Percentiles rank a stretch among this genome's conserved stretches.
Conservation (phyloP, 345 rosid species). For the Heritiera littoralis region DNA sequence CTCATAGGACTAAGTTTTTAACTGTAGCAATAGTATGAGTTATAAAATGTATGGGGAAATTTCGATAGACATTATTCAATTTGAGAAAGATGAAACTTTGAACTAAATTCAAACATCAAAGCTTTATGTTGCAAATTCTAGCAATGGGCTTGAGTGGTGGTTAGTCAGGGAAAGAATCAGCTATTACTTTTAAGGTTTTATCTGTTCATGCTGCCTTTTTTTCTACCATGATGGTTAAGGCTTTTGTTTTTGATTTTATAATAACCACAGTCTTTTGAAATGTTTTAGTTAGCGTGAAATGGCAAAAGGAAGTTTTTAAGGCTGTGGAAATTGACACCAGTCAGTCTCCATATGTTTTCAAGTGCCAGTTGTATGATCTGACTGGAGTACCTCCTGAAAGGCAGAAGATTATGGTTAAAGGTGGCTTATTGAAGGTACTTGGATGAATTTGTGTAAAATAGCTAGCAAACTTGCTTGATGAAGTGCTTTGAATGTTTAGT, state of each 20-base stretch:
- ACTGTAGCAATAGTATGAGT: not conserved
- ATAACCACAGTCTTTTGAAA: not conserved
- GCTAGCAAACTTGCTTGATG: not conserved
- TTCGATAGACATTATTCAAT: not conserved
- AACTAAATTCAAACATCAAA: not conserved
- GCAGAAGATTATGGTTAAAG: slow-evolving; percentile 96
- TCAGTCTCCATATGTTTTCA: slow-evolving; percentile 82
- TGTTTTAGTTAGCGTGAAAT: slow-evolving; percentile 78
- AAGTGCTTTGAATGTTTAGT: not conserved
- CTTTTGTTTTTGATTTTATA: not conserved
- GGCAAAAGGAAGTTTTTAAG: slow-evolving; percentile 88
- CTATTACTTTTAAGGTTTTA: not conserved
- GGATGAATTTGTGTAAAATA: not conserved
- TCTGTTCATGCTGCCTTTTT: not conserved
- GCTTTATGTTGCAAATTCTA: slow-evolving; percentile 5
- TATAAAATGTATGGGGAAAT: not conserved
- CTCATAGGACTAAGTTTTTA: not conserved
- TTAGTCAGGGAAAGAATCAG: slow-evolving; percentile 2
- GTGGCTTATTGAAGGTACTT: slow-evolving; percentile 81
- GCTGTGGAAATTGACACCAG: slow-evolving; percentile 75
- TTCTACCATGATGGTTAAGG: not conserved
- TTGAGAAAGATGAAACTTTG: not conserved
- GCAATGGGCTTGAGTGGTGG: not conserved
- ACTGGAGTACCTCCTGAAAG: slow-evolving; percentile 96
- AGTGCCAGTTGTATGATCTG: slow-evolving; percentile 80